Conservation (phyloP, 306 rosid species). For the Luffa acutangula region DNA sequence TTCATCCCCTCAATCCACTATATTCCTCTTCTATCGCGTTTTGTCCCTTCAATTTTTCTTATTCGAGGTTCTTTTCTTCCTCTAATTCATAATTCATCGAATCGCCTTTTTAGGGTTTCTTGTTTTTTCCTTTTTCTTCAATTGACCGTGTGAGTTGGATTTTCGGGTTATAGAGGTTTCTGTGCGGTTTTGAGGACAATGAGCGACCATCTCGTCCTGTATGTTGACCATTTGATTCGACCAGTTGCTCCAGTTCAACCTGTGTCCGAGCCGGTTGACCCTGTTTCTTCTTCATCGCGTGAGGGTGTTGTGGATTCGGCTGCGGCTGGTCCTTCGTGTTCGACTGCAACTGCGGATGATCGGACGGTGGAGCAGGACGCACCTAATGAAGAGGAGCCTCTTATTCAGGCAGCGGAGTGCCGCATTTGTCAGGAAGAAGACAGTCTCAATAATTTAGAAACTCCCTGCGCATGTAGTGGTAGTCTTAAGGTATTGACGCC, state of each 20-base stretch:
- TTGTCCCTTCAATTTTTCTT: background rate
- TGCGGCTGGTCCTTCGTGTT: constrained; percentile 3
- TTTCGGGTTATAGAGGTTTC: background rate
- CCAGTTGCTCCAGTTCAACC: constrained; percentile 23
- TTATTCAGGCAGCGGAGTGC: constrained; percentile 40
- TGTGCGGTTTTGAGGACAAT: constrained; percentile 25
- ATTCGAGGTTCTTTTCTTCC: background rate
- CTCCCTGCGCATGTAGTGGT: constrained; percentile 59
- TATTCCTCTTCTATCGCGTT: background rate
- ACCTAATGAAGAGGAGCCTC: constrained; percentile 32
- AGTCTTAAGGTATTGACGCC: constrained; percentile 34
- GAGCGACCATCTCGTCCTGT: constrained; percentile 78
- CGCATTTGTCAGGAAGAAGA: constrained; percentile 70
- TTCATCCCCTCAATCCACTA: background rate
- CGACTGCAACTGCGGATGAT: constrained; percentile 5
- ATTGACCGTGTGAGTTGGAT: background rate
- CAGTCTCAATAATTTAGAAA: constrained; percentile 33
- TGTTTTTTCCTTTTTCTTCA: background rate
- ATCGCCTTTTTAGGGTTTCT: background rate
- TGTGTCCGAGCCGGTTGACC: background rate
- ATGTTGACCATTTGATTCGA: constrained; percentile 49
- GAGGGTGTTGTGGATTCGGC: background rate
- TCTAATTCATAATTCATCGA: background rate
- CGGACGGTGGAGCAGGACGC: constrained; percentile 22
- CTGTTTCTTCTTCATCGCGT: background rate